Evolutionary conservation across 257 asterid species (phyloP).

Genomic region (Datura wrightii): DNA sequence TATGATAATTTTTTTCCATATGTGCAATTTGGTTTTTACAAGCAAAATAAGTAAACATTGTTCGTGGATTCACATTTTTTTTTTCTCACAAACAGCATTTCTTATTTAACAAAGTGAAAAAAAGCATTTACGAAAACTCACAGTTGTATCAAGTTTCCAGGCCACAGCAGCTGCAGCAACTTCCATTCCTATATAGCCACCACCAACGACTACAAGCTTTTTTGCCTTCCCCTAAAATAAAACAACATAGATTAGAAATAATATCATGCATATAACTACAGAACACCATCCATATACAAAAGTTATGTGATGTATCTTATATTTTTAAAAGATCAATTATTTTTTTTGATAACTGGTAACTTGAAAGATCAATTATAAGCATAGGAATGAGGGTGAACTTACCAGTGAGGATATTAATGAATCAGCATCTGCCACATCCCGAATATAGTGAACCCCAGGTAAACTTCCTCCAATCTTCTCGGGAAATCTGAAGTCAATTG

Average conservation of each 20-base stretch:
- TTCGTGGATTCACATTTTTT: neutral
- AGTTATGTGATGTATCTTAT: conserved; percentile 1
- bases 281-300: neutral
- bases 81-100: neutral
- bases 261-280: conserved; percentile 6
- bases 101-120: neutral
- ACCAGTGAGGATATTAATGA: conserved; percentile 85
- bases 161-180: conserved; percentile 96
- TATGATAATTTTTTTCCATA: neutral
- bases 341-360: too few relatives aligned
- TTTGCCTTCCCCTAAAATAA: conserved; percentile 72
- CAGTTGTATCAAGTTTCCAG: conserved; percentile 97
- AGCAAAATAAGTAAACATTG: neutral
- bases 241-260: neutral
- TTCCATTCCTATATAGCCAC: conserved; percentile 99
- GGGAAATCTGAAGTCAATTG: conserved; percentile 69
- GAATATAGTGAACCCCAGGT: conserved; percentile 89
- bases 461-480: conserved; percentile 92
- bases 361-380: neutral
- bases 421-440: conserved; percentile 96
- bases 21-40: conserved; percentile 4
- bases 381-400: conserved; percentile 9
- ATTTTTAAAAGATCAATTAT: conserved; percentile 5
- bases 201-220: conserved; percentile 90
- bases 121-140: conserved; percentile 45